Evolutionary conservation across 2,329 filamentous ascomycete genomes (phyloP), one percentile per base, ranked within the genome.

Genomic region (Sporothrix sp.): DNA sequence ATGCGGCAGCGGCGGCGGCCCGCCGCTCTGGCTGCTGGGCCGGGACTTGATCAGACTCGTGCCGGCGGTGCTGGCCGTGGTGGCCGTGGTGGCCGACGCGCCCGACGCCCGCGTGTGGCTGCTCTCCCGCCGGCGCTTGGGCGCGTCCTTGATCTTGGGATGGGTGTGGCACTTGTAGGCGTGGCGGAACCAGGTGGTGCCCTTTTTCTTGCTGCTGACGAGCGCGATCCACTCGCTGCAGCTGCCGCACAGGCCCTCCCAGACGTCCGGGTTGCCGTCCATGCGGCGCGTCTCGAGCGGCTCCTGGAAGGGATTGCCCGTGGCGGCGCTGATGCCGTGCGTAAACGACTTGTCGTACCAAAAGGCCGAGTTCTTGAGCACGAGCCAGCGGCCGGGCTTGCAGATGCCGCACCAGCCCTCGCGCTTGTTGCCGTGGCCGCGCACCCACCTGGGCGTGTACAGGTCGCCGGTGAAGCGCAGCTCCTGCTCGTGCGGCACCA

Each of bases 291-390:
- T 86, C 60, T 87, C 78, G 54, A 84, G 79, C 3, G 87, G 87
- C 58, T 85, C 81, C 62, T 87, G 81, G 68, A 93, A 91, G 3
- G 83, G 79, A 56, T 76, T 82, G 21, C 87, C 87, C 0, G 87
- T 91, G 4, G 85, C 83, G 25, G 85, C 87, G 62, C 84, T 88
- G 64, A 94, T 87, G 45, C 87, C 87, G 62, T 94, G 88, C 2
- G 85, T 87, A 65, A 93, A 94, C 52, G 84, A 87, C 72, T 93
- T 91, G 70, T 94, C 87, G 66, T 94, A 94, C 87, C 88, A 94
- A 65, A 87, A 95, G 7, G 87, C 87, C 50, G 85, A 90, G 68
- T 94, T 93, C 71, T 93, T 94, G 53, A 95, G 72, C 14, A 90
- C 86, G 49, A 91, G 76, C 88, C 88, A 94, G 45, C 86, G 75